These are phyloP conservation scores for Lupinus albus DNA, from an alignment of 306 rosid species.

Conservation along the genomic window DNA sequence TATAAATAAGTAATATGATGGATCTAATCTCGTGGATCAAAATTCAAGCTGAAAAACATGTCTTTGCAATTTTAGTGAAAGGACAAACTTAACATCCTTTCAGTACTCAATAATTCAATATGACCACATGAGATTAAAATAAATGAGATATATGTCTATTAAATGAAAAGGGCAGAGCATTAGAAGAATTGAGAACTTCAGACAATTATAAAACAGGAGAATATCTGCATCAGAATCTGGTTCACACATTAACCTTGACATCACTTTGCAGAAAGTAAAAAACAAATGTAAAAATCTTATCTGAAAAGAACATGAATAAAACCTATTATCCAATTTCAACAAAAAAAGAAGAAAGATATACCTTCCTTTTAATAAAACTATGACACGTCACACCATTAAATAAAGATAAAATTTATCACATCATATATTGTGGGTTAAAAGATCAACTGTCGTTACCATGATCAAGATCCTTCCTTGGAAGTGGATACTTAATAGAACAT, in stretches of 20 bases:
- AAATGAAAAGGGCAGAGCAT: conserved; percentile 18
- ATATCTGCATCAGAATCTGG: neutral
- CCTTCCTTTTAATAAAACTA: conserved; percentile 1
- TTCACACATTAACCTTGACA: conserved; percentile 21
- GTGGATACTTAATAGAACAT: conserved; percentile 78
- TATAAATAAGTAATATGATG: neutral
- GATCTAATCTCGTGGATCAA: conserved; percentile 26
- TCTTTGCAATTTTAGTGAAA: conserved; percentile 4
- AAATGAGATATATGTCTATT: conserved; percentile 6
- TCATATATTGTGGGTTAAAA: conserved; percentile 5
- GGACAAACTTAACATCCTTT: conserved; percentile 24
- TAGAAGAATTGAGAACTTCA: conserved; percentile 9
- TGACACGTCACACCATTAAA: conserved; percentile 20
- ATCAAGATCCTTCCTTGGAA: conserved; percentile 71
- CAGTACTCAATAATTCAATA: conserved; percentile 26
- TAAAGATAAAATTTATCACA: conserved; percentile 23
- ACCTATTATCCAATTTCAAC: neutral
- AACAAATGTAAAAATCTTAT: conserved; percentile 10
- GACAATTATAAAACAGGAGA: conserved; percentile 11
- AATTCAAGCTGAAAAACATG: conserved; percentile 28
- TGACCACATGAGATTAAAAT: conserved; percentile 9
- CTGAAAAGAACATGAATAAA: conserved; percentile 16
- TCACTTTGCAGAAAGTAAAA: conserved; percentile 15
- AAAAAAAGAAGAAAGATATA: conserved; percentile 1
- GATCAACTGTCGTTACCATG: conserved; percentile 60